Base-by-base conservation (phyloP, 2,329 filamentous ascomycete species). In the Tolypocladium pustulatum region DNA sequence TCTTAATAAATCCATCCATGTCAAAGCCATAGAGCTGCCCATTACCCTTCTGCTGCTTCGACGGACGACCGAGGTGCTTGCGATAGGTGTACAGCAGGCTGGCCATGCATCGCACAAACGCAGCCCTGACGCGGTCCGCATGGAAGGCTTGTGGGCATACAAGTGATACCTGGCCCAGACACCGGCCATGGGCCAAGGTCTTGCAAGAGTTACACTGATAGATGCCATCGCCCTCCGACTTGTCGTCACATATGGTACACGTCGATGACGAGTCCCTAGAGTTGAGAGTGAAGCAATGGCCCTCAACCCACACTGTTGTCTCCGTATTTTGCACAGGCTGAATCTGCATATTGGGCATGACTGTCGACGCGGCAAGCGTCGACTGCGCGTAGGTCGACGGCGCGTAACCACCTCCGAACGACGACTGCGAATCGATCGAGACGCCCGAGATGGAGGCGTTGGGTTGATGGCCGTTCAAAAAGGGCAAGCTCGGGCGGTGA, bases 381-480 rank as follows among this genome's bases (percentile, higher is more conserved):
- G 89, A 93, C 66, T 90, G 88, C 0, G 90, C 90, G 68, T 94
- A 94, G 2, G 90, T 86, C 3, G 90, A 93, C 3, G 90, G 90
- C 6, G 90, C 89, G 70, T 94, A 94, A 10, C 86, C 84, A 54
- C 75, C 76, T 59, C 79, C 78, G 32, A 88, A 89, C 3, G 88
- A 91, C 17, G 89, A 91, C 61, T 85, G 80, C 32, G 86, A 86
- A 61, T 84, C 81, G 34, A 84, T 75, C 9, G 82, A 84, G 59
- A 84, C 78, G 54, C 81, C 79, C 13, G 82, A 85, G 43, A 85
- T 79, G 20, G 82, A 85, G 59, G 83, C 67, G 61, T 83, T 84
- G 15, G 81, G 72, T 57, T 81, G 79, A 64, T 87, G 83, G 5
- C 83, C 83, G 64, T 82, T 84, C 17, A 90, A 78, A 74, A 93